phyloP scores from a whole-genome alignment of 768 basidiomycete genomes.

The Postia placenta region DNA sequence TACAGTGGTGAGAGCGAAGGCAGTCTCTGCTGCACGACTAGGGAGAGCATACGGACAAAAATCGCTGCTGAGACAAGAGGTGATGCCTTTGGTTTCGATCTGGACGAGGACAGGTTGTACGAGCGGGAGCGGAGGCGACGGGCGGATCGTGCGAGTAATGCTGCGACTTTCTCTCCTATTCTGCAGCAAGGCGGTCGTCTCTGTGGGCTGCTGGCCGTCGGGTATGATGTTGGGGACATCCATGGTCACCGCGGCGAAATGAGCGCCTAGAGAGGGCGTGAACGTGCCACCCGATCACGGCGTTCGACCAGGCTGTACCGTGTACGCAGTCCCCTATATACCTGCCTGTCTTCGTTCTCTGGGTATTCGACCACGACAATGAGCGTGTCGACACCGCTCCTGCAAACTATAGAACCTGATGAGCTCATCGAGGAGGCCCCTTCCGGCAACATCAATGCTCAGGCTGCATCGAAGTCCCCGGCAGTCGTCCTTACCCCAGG shows the following conservation, averaged over 20 bases:
- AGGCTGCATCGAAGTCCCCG: conserved; percentile 22
- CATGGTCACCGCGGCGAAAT: neutral
- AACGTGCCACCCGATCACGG: neutral
- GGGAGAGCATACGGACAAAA: conserved; percentile 10
- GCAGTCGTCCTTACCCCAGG: conserved; percentile 54
- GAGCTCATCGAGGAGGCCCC: conserved; percentile 38
- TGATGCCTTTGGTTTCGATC: conserved; percentile 9
- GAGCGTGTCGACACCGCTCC: conserved; percentile 58
- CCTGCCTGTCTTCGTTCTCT: neutral
- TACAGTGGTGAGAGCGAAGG: conserved; percentile 20
- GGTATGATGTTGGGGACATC: neutral
- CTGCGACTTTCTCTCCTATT: neutral
- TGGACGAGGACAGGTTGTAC: conserved; percentile 13
- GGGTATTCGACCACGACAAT: conserved; percentile 29
- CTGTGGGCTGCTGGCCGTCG: conserved; percentile 9
- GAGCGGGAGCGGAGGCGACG: neutral
- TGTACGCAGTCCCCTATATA: neutral
- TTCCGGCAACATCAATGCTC: conserved; percentile 31
- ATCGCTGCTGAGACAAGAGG: conserved; percentile 3
- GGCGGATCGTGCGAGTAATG: neutral
- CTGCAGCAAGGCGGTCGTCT: conserved; percentile 15
- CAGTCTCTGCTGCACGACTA: conserved; percentile 7
- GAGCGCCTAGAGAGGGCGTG: neutral
- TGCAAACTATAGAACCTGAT: conserved; percentile 83
- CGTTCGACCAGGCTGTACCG: neutral